Evolutionary conservation across 2,329 filamentous ascomycete species (phyloP), one percentile per base, ranked within the genome.

Genomic region (Ustulina deusta): DNA sequence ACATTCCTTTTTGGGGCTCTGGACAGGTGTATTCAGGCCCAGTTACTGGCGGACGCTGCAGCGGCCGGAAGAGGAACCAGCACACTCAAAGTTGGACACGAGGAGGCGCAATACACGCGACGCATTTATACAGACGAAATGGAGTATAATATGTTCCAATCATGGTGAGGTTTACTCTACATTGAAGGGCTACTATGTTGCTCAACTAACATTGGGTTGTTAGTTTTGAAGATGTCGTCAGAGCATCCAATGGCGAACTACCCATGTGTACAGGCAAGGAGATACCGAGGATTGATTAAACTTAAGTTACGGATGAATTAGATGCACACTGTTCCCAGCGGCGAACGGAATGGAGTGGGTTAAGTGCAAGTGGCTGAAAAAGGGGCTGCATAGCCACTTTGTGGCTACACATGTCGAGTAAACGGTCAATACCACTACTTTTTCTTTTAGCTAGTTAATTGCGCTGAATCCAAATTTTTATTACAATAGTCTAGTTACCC

Each of bases 211-310:
- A 46, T 46, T 22, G n/a, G 5, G 40, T 4, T 44, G 11, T 22
- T 46, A 46, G 42, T 22, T 46, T 46, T 17, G 42, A 46, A 46
- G 42, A 46, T 17, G n/a, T 46, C n/a, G 42, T 46, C 4, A 46
- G 42, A 46, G 42, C 42, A 15, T 46, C 42, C 42, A 46, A 46
- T 17, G 42, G 42, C 17, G 42, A 46, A 46, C 42, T 46, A 3
- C 42, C 42, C 7, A 46, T 46, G 42, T 46, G 20, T 22, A 46
- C 42, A 22, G 42, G 42, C n/a, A 46, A 46, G n/a, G 42, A 46
- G 42, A 46, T 46, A 46, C n/a, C 20, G 42, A 46, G 42, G n/a
- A 46, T 17, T 46, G 42, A 46, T 46, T 46, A 15, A 46, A 46
- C 6, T 7, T 42, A 42, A 17, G 13, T 13, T 42, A n/a, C 40